These are phyloP conservation scores for Camelina sativa DNA, from an alignment of 345 rosid genomes.

Conservation along the genomic window DNA sequence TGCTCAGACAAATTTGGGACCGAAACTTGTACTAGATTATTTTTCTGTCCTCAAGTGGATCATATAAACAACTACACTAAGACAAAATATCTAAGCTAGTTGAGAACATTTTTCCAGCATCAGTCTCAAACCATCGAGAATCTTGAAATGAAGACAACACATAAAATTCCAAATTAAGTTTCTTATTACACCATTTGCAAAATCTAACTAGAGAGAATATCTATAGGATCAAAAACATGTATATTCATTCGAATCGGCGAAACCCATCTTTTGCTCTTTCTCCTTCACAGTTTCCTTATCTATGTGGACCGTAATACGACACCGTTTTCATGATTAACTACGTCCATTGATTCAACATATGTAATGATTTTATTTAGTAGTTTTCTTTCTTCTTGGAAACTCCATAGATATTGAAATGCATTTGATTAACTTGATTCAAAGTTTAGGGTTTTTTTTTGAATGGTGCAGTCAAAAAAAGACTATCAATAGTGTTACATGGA, in stretches of 20 bases:
- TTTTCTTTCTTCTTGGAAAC: conserved; percentile 25
- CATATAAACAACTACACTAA: neutral
- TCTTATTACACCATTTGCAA: neutral
- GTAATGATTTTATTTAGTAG: neutral
- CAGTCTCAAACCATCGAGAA: neutral
- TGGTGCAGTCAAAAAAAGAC: conserved; percentile 20
- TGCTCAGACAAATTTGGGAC: conserved; percentile 9
- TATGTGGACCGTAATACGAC: neutral
- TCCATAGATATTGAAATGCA: neutral
- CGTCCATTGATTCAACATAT: conserved; percentile 7
- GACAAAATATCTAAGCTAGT: neutral
- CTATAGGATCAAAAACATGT: neutral
- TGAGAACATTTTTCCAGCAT: conserved; percentile 7
- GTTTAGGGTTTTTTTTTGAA: neutral
- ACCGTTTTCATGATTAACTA: neutral
- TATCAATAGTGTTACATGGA: conserved; percentile 6
- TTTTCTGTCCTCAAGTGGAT: neutral
- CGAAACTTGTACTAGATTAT: neutral
- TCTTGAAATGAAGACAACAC: neutral
- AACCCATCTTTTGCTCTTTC: neutral
- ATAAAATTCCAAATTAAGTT: neutral
- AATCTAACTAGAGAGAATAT: neutral
- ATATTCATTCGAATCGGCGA: neutral
- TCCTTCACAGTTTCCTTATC: too few species aligned
- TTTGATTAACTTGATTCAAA: neutral